phyloP scores from a whole-genome alignment of 208 protist species.

The Trypanosoma cruzi region DNA sequence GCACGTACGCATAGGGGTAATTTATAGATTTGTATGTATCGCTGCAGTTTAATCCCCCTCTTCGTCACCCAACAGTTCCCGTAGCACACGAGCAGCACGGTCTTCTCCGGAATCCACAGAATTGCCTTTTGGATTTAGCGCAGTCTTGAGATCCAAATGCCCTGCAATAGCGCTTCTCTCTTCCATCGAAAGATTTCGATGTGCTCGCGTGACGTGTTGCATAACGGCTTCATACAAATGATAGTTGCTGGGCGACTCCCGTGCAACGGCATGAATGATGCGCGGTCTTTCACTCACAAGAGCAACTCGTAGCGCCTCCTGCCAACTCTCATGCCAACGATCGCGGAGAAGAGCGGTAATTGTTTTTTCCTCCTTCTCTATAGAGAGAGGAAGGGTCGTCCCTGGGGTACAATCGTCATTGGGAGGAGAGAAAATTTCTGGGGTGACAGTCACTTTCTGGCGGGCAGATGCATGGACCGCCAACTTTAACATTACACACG shows the following conservation, averaged over 20 bases:
- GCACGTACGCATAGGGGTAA: not conserved
- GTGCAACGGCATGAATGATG: constrained; percentile 39
- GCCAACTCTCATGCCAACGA: constrained; percentile 71
- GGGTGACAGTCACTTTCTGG: not conserved
- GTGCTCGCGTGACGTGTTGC: constrained; percentile 3
- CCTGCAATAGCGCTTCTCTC: constrained; percentile 41
- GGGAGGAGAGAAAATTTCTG: not conserved
- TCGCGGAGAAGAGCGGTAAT: constrained; percentile 42
- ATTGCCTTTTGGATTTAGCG: not conserved
- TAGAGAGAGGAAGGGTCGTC: constrained; percentile 38
- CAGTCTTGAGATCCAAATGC: constrained; percentile 25
- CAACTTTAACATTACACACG: constrained; percentile 26
- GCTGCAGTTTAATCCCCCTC: not conserved
- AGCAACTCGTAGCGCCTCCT: constrained; percentile 57
- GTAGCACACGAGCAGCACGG: constrained; percentile 11
- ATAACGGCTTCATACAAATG: constrained; percentile 37
- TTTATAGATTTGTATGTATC: not conserved
- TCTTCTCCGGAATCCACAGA: not conserved
- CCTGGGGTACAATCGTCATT: constrained; percentile 21
- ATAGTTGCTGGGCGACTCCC: constrained; percentile 35
- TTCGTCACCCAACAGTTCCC: constrained; percentile 26
- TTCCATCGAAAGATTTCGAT: constrained; percentile 25
- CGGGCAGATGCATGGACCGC: not conserved
- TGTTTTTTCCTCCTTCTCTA: constrained; percentile 29
- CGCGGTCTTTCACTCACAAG: constrained; percentile 37